Conservation (phyloP, 2,329 filamentous ascomycete genomes). For the Curvularia sp. region DNA sequence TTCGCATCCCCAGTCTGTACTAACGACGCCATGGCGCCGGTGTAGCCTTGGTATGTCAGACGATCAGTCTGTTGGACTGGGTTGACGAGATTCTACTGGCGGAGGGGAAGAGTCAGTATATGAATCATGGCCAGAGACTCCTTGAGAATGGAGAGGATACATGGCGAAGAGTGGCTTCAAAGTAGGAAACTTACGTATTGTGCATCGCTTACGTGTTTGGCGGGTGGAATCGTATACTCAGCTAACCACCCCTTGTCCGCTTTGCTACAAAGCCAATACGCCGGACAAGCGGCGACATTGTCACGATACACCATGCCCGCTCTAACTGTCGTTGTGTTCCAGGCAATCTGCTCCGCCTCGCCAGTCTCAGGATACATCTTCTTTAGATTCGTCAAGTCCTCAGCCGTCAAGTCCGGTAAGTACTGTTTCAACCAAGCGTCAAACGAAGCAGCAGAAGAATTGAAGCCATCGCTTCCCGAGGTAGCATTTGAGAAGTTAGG, state of each 20-base stretch:
- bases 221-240: constrained; percentile 67
- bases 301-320: constrained; percentile 67
- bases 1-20: constrained; percentile 67
- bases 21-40: constrained; percentile 67
- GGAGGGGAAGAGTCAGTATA: background rate
- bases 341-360: constrained; percentile 58
- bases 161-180: background rate
- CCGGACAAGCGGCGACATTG: constrained; percentile 65
- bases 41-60: constrained; percentile 63
- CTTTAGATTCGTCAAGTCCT: constrained; percentile 53
- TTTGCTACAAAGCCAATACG: constrained; percentile 62
- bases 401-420: constrained; percentile 57
- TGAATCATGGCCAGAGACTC: background rate
- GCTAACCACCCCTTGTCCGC: constrained; percentile 61
- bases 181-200: constrained; percentile 58
- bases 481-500: constrained; percentile 53
- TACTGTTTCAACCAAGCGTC: constrained; percentile 62
- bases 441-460: constrained; percentile 60
- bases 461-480: constrained; percentile 55
- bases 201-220: constrained; percentile 64
- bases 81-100: constrained; percentile 64
- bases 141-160: background rate
- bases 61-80: constrained; percentile 60
- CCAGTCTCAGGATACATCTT: constrained; percentile 59
- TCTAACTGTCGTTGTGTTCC: constrained; percentile 60